Evolutionary conservation across 208 protist species (phyloP), one percentile per base, ranked within the genome.

Genomic region (Porcisia hertigi): DNA sequence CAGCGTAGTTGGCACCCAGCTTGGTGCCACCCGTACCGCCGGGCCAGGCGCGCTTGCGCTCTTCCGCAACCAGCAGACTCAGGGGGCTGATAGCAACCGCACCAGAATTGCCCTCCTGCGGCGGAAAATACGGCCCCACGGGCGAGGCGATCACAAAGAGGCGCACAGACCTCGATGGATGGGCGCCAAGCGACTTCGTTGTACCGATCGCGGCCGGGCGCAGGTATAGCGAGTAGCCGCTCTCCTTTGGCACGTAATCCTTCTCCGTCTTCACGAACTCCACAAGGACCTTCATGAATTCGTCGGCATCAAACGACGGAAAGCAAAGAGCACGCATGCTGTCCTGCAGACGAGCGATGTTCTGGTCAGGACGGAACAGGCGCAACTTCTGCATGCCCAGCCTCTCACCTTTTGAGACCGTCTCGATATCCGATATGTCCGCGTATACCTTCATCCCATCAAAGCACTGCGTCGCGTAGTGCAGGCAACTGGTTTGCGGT

Each of bases 391-490:
- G 79, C n/a, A 76, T 39, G 65, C 54, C 58, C 49, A 83, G 72
- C 55, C 30, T 60, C 82, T 91, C 83, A 7, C 85, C 85, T 34
- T 62, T 79, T 49, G 75, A 23, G 52, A 65, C 82, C 64, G 74
- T 80, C 25, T 89, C 79, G 60, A 95, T 97, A 18, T 96, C 84
- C 0, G 77, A 62, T 18, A 83, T 75, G 64, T 98, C 86, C 47
- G 92, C 92, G 88, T 99, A 99, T 41, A 98, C 98, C 88, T 99
- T 99, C 88, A 99, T 93, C 47, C 99, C 99, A 83, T 99, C 98
- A 79, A 99, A 99, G 90, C 97, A 99, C 82, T 87, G 75, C 23
- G 88, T 60, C 0, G 76, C 98, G 83, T 99, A 99, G 80, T 99
- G 98, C 18, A 99, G 83, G 25, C 88, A 89, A 12, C 85, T 80